Conservation (phyloP, 352 stramenopile species). For the Phytophthora pistaciae region DNA sequence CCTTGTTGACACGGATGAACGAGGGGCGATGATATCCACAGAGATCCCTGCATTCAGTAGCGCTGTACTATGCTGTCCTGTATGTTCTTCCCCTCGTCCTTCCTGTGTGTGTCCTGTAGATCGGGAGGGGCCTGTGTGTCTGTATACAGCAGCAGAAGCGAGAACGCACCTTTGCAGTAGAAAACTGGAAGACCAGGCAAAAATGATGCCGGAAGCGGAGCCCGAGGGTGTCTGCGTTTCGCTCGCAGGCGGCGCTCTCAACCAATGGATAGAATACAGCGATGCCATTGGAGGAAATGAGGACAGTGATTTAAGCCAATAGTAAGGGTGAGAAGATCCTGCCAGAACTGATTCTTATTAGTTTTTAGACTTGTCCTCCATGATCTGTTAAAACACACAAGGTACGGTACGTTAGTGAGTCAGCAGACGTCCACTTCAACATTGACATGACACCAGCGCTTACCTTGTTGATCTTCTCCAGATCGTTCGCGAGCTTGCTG, state of each 20-base stretch:
- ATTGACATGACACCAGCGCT: background rate
- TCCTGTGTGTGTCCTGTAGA: background rate
- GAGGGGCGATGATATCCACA: background rate
- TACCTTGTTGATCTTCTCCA: conserved; percentile 84
- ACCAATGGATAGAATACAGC: conserved; percentile 37
- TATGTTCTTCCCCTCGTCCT: background rate
- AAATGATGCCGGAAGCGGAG: conserved; percentile 48
- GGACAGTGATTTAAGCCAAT: conserved; percentile 13
- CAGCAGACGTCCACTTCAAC: conserved; percentile 7
- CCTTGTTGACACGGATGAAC: background rate
- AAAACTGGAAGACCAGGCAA: conserved; percentile 70
- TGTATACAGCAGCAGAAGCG: background rate
- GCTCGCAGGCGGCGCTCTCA: conserved; percentile 20
- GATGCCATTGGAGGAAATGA: conserved; percentile 19
- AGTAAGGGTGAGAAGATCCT: background rate
- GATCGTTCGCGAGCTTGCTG: conserved; percentile 73
- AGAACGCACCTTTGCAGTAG: conserved; percentile 41
- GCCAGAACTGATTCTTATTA: conserved; percentile 18
- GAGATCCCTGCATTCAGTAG: too few species aligned
- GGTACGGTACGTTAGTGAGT: conserved; percentile 1
- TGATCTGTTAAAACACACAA: conserved; percentile 33
- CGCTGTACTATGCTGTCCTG: background rate
- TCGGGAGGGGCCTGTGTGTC: conserved; percentile 3
- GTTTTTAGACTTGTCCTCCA: conserved; percentile 35
- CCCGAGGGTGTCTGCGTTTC: conserved; percentile 4